Evolutionary conservation across 2,329 filamentous ascomycete species (phyloP).

Genomic region (Gnomoniopsis smithogilvyi): DNA sequence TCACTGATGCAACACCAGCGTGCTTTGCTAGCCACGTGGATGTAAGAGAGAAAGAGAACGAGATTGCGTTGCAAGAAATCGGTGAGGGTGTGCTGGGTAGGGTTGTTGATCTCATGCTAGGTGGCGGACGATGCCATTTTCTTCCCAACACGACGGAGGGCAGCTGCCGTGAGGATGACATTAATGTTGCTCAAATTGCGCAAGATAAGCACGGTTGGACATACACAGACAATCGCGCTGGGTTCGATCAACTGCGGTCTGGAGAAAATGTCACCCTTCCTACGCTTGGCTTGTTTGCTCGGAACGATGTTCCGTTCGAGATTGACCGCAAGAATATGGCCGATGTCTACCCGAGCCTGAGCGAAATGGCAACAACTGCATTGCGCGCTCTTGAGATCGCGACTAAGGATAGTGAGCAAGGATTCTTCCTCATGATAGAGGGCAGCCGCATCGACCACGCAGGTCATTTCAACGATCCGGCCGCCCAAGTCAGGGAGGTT

Average conservation of each 20-base stretch:
- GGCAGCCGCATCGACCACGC: constrained; percentile 95
- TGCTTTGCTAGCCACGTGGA: constrained; percentile 91
- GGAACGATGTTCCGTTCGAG: constrained; percentile 84
- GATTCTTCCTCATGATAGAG: constrained; percentile 99
- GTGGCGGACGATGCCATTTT: constrained; percentile 92
- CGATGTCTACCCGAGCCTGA: constrained; percentile 80
- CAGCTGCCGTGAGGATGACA: constrained; percentile 77
- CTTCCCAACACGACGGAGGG: constrained; percentile 74
- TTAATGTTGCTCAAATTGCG: constrained; percentile 72
- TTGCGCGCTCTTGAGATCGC: constrained; percentile 76
- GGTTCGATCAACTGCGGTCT: constrained; percentile 70
- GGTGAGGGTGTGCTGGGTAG: constrained; percentile 84
- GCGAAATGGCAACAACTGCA: constrained; percentile 86
- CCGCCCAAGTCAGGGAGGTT: constrained; percentile 84
- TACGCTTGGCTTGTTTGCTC: constrained; percentile 80
- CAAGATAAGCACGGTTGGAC: constrained; percentile 74
- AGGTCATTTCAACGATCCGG: constrained; percentile 80
- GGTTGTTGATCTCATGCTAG: constrained; percentile 87
- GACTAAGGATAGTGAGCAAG: constrained; percentile 79
- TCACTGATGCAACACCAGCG: constrained; percentile 94
- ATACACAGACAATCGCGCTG: constrained; percentile 68
- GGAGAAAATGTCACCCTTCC: constrained; percentile 73
- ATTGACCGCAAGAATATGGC: constrained; percentile 80
- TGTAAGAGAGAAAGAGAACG: constrained; percentile 75
- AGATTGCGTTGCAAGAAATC: constrained; percentile 88